Evolutionary conservation across 768 basidiomycete species (phyloP).

Genomic region (Russula sp.): DNA sequence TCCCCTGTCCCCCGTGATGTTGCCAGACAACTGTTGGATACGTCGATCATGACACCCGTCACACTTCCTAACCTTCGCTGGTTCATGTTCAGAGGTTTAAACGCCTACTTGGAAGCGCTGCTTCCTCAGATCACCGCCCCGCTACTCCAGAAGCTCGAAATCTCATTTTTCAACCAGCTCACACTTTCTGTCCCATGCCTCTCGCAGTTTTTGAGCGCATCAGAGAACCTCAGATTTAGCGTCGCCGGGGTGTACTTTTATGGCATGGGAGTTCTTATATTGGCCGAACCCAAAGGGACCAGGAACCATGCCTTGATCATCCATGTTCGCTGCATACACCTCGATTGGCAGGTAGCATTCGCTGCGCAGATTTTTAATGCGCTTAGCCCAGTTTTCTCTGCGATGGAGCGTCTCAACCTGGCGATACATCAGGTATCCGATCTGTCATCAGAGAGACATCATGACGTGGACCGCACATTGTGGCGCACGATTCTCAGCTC

Average conservation of each 20-base stretch:
- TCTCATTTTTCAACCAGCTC: too few species aligned
- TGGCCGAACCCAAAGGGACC: too few species aligned
- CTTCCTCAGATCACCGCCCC: too few species aligned
- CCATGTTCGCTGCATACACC: not conserved
- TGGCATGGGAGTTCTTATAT: too few species aligned
- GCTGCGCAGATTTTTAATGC: not conserved
- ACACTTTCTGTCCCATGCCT: not conserved
- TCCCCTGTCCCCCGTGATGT: too few species aligned
- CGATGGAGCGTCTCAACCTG: not conserved
- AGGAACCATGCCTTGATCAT: not conserved
- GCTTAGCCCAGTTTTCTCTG: not conserved
- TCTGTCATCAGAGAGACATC: not conserved
- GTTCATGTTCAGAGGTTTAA: too few species aligned
- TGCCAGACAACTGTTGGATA: too few species aligned
- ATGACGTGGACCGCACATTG: not conserved
- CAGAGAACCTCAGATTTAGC: not conserved
- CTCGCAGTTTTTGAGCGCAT: not conserved
- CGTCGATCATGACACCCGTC: too few species aligned
- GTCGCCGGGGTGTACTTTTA: not conserved
- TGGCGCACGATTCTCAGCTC: not conserved
- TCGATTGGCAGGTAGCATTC: slow-evolving; percentile 4
- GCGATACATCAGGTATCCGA: too few species aligned
- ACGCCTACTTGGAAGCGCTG: too few species aligned
- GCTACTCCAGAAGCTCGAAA: too few species aligned
- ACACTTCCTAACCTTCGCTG: too few species aligned